Base-by-base conservation (phyloP, 169 alveolate genomes). In the Condylostoma magnum region DNA sequence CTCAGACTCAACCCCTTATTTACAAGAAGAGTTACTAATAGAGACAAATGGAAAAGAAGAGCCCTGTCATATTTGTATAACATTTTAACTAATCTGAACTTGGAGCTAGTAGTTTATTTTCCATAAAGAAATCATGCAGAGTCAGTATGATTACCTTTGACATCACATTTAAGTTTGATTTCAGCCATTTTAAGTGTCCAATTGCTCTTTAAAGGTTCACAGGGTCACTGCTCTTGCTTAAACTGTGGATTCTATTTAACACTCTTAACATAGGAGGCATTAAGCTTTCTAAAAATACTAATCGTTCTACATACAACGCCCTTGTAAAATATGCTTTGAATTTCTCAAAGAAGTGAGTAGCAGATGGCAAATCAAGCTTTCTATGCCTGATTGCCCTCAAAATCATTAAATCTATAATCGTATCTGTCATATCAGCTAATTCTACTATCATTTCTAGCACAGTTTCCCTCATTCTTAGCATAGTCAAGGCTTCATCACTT, bases 181-280 rank as follows among this genome's bases (percentile, higher is more conserved):
- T 10, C 10, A 41, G 20, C 48, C 48, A 41, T 41, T 41, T 41
- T 10, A 41, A 15, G 48, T 41, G 10, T 41, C 15, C 48, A 15
- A 15, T 10, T 10, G 15, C 48, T 15, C 15, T 41, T 41, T 10
- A 15, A 10, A 41, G 15, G 15, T 15, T 41, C 20, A 15, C 15
- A 10, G 10, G 20, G 10, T 10, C 20, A 15, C 15, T 41, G 48
- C 20, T 10, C 20, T 41, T 41, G 10, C 10, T 10, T 41, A 41
- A 15, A 10, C 15, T 15, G 10, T 41, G 48, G 48, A 15, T 41
- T 10, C 15, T 15, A 15, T 41, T 10, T 10, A 41, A 10, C 48
- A 63, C 73, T 43, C 73, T 37, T 18, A 63, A 12, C 6, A 63
- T 44, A 63, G 25, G 4, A 15, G 44, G 37, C 57, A 43, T 54